These are phyloP conservation scores for Artemisia princeps DNA, from an alignment of 140 eudicot species.

Conservation along the genomic window DNA sequence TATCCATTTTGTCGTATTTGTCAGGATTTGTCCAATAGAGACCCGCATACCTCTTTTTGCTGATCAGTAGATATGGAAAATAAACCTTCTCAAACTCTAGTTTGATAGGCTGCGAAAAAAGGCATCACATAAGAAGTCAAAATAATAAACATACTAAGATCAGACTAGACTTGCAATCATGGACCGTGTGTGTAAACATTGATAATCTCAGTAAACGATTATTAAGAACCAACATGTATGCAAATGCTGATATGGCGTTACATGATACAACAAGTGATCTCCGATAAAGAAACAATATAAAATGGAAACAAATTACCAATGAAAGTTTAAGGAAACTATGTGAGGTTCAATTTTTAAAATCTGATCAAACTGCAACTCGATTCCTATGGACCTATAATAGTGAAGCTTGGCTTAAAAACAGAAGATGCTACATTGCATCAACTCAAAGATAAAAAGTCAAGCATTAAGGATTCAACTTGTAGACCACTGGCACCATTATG, in stretches of 20 bases:
- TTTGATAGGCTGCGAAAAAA: slow-evolving; percentile 71
- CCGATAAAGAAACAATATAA: background rate
- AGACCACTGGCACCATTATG: background rate
- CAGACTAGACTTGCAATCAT: background rate
- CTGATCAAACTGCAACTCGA: background rate
- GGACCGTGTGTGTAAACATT: background rate
- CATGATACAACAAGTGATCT: background rate
- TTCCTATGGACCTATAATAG: slow-evolving; percentile 2
- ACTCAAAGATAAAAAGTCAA: background rate
- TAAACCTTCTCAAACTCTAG: slow-evolving; percentile 96
- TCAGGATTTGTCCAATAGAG: slow-evolving; percentile 89
- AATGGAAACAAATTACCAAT: slow-evolving; percentile 12
- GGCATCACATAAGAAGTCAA: slow-evolving; percentile 18
- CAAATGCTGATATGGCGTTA: slow-evolving; percentile 1
- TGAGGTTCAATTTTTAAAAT: background rate
- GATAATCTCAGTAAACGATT: background rate
- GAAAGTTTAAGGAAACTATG: slow-evolving; percentile 6
- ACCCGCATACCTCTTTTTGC: slow-evolving; percentile 99
- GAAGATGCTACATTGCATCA: background rate
- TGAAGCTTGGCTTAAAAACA: background rate
- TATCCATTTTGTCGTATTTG: slow-evolving; percentile 94
- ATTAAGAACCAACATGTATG: slow-evolving; percentile 7
- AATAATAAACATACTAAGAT: background rate
- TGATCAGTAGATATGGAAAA: slow-evolving; percentile 82
- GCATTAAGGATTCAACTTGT: background rate